These are phyloP conservation scores for Xylaria sp. DNA, from an alignment of 2,329 filamentous ascomycete genomes.

Conservation along the genomic window DNA sequence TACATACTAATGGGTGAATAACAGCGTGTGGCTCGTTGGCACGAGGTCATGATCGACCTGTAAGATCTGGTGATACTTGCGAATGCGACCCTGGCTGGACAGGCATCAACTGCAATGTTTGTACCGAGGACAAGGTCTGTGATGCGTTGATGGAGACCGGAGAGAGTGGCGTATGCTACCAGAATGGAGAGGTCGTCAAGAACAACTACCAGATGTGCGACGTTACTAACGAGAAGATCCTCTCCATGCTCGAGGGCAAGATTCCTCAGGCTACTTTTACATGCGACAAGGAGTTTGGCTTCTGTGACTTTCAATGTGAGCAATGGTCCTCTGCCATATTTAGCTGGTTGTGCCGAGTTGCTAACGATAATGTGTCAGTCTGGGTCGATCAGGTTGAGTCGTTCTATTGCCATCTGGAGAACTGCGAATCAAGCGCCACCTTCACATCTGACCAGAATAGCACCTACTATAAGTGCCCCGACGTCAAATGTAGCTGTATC, in stretches of 20 bases:
- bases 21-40: conserved; percentile 82
- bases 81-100: conserved; percentile 90
- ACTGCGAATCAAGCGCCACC: conserved; percentile 68
- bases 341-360: conserved; percentile 5
- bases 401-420: conserved; percentile 88
- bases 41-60: conserved; percentile 71
- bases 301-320: conserved; percentile 93
- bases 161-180: conserved; percentile 84
- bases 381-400: conserved; percentile 94
- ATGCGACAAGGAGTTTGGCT: conserved; percentile 66
- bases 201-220: conserved; percentile 98
- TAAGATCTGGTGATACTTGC: conserved; percentile 66
- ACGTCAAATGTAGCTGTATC: conserved; percentile 82
- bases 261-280: conserved; percentile 93
- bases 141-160: conserved; percentile 79
- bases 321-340: background rate
- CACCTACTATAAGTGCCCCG: conserved; percentile 78
- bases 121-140: conserved; percentile 75
- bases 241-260: conserved; percentile 75
- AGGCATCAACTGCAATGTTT: conserved; percentile 98
- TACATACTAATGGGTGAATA: conserved; percentile 26
- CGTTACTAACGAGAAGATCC: conserved; percentile 92
- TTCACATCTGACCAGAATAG: conserved; percentile 67
- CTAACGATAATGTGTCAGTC: conserved; percentile 47
- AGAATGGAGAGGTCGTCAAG: conserved; percentile 82